Conservation (phyloP, 176 grass and related monocot genomes). For the Aechmea fasciata region DNA sequence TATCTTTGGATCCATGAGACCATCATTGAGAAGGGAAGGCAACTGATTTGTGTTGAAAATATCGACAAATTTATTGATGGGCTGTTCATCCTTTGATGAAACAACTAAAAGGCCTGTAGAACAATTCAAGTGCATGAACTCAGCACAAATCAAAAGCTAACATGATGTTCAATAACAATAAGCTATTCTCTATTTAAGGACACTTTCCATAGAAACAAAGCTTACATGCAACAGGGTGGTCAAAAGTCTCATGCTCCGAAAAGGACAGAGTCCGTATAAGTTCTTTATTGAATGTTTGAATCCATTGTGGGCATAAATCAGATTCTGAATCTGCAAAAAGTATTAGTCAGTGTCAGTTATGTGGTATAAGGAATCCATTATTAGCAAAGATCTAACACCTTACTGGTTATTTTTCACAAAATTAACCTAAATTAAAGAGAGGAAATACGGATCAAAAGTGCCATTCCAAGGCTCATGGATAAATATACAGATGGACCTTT, state of each 20-base stretch:
- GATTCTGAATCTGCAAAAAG: constrained; percentile 65
- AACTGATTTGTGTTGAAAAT: constrained; percentile 80
- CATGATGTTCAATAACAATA: neutral
- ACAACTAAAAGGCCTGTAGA: constrained; percentile 79
- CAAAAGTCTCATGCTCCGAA: constrained; percentile 95
- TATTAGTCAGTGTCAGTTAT: too few species aligned
- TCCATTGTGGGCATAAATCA: constrained; percentile 77
- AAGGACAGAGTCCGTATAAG: constrained; percentile 65
- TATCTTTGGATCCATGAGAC: constrained; percentile 95
- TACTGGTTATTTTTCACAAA: too few species aligned
- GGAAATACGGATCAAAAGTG: too few species aligned
- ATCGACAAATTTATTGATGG: constrained; percentile 80
- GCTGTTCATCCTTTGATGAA: constrained; percentile 91
- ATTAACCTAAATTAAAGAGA: too few species aligned
- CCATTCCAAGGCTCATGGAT: too few species aligned
- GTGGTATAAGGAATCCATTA: too few species aligned
- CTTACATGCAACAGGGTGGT: constrained; percentile 98
- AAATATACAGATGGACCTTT: too few species aligned
- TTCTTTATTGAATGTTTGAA: constrained; percentile 88
- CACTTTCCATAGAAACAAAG: constrained; percentile 13
- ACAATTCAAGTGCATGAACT: neutral
- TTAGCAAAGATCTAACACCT: too few species aligned
- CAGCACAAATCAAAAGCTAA: constrained; percentile 23
- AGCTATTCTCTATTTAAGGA: neutral
- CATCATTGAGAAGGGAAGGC: constrained; percentile 84